Evolutionary conservation across 768 basidiomycete genomes (phyloP).

Genomic region (Dacryopinax spathularia): DNA sequence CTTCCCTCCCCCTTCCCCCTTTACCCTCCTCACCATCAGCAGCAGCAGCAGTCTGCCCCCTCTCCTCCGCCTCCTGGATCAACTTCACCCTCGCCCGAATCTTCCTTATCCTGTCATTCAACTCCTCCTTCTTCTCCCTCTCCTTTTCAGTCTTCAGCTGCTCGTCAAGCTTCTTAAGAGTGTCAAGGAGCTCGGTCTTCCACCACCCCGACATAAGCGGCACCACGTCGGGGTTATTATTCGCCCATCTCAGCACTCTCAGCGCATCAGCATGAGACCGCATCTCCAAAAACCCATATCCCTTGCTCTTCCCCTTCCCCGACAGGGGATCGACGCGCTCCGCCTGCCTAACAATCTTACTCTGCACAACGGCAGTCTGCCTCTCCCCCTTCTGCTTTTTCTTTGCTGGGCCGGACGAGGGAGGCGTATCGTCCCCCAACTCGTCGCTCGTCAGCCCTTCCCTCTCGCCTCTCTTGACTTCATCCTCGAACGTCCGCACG

Average conservation of each 20-base stretch:
- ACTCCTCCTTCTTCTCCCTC: constrained; percentile 39
- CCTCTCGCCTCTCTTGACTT: constrained; percentile 51
- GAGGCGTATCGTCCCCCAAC: constrained; percentile 33
- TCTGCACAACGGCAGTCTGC: constrained; percentile 55
- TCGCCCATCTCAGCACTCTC: constrained; percentile 83
- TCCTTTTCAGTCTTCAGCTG: constrained; percentile 32
- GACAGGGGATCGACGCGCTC: constrained; percentile 83
- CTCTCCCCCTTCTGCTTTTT: constrained; percentile 26
- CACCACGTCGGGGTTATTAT: constrained; percentile 63
- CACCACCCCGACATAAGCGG: constrained; percentile 67
- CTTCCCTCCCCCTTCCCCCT: no score
- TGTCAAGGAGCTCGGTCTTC: constrained; percentile 56
- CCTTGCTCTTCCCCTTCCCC: constrained; percentile 75
- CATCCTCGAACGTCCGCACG: constrained; percentile 59
- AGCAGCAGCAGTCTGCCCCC: constrained; percentile 17
- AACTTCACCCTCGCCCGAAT: constrained; percentile 17
- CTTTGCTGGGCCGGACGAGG: constrained; percentile 16
- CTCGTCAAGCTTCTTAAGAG: constrained; percentile 24
- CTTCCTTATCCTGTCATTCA: constrained; percentile 41
- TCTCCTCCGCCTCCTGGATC: constrained; percentile 20
- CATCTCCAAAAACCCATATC: constrained; percentile 94
- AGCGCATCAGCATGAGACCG: constrained; percentile 76
- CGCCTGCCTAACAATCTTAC: constrained; percentile 79
- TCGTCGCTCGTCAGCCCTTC: constrained; percentile 60
- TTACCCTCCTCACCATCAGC: constrained; percentile 27